phyloP scores from a whole-genome alignment of 139 green algal genomes.

The Chlamydomonas eustigma region DNA sequence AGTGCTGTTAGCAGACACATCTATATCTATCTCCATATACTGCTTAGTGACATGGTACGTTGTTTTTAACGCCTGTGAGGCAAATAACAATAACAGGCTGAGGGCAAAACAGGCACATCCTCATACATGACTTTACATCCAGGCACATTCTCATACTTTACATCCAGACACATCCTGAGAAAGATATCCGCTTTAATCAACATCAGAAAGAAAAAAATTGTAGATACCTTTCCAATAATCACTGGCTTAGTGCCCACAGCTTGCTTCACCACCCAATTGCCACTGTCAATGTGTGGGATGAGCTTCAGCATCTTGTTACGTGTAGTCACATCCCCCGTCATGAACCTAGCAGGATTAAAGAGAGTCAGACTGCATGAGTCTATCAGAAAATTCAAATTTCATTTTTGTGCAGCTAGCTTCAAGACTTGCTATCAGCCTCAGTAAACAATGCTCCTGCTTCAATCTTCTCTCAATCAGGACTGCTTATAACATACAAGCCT shows the following conservation, averaged over 20 bases:
- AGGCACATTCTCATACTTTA: too few species aligned
- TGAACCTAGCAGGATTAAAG: conserved; percentile 44
- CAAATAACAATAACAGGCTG: background rate
- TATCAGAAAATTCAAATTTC: too few species aligned
- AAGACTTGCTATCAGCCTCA: too few species aligned
- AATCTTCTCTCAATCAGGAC: background rate
- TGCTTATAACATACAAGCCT: too few species aligned
- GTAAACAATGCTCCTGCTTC: too few species aligned
- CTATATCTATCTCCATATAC: conserved; percentile 53
- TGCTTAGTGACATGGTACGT: conserved; percentile 50
- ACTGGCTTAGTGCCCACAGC: conserved; percentile 58
- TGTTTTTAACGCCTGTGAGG: conserved; percentile 42
- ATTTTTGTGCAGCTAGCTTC: too few species aligned
- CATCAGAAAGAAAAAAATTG: too few species aligned
- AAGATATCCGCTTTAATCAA: too few species aligned
- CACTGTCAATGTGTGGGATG: conserved; percentile 56
- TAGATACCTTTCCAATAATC: conserved; percentile 48
- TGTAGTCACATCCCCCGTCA: conserved; percentile 26
- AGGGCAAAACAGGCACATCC: background rate
- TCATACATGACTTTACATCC: too few species aligned
- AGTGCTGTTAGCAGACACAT: conserved; percentile 44
- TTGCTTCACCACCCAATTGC: conserved; percentile 55
- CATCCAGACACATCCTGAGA: too few species aligned
- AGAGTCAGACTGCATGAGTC: too few species aligned
- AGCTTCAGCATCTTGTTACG: conserved; percentile 63